Percentiles rank a stretch among this genome's conserved stretches.
Evolutionary conservation across 2,329 filamentous ascomycete genomes (phyloP).

Genomic region (Xylariaceae sp.): DNA sequence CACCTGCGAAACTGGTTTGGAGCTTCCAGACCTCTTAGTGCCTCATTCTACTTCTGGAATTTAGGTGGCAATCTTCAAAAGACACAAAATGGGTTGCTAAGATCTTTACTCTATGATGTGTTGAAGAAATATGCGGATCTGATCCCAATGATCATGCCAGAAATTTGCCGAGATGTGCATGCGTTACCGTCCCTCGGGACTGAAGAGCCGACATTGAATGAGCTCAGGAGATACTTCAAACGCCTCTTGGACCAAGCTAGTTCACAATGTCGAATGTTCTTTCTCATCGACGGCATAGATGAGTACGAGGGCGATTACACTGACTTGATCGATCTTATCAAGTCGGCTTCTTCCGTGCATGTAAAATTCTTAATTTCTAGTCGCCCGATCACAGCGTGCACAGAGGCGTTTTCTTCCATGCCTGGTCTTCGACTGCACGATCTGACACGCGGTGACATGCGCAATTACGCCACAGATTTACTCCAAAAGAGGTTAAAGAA

Average conservation of each 20-base stretch:
- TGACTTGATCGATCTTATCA: background rate
- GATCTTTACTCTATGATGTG: conserved; percentile 2
- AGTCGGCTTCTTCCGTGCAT: background rate
- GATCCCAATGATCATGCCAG: background rate
- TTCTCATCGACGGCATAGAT: conserved; percentile 11
- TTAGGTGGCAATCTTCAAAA: background rate
- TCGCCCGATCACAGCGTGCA: background rate
- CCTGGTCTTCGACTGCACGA: background rate
- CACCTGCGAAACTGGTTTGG: background rate
- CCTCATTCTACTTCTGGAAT: background rate
- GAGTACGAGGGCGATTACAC: conserved; percentile 8
- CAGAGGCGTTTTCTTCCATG: background rate
- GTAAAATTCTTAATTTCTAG: background rate
- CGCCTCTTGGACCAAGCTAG: background rate
- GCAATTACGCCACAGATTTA: background rate
- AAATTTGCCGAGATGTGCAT: background rate
- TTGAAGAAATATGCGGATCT: background rate
- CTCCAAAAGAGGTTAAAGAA: background rate
- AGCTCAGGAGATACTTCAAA: background rate
- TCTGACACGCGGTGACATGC: background rate
- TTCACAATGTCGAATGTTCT: conserved; percentile 4
- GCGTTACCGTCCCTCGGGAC: background rate
- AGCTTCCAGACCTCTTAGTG: background rate
- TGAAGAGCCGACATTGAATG: background rate
- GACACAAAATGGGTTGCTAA: background rate